Percentiles rank a stretch among this genome's conserved stretches.
Conservation (phyloP, 768 basidiomycete species). For the Phylloporus arenicola region DNA sequence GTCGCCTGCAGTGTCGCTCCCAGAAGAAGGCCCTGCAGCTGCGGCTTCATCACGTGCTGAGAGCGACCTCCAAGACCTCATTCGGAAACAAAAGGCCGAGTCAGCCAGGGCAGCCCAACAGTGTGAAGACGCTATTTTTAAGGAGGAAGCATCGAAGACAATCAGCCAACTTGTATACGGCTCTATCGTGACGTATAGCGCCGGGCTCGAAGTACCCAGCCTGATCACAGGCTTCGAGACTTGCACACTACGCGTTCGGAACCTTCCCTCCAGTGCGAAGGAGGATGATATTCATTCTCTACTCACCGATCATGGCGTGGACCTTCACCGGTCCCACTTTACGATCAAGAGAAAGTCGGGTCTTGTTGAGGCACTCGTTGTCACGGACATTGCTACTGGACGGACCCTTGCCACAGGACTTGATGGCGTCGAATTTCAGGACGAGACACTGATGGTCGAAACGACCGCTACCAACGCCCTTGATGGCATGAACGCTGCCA, state of each 20-base stretch:
- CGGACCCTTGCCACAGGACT: conserved; percentile 38
- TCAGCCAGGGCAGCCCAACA: conserved; percentile 8
- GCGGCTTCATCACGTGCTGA: background rate
- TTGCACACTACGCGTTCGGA: conserved; percentile 41
- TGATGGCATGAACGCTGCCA: conserved; percentile 39
- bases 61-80: background rate
- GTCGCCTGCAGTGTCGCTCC: background rate
- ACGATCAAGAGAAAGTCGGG: conserved; percentile 27
- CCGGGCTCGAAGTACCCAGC: conserved; percentile 43
- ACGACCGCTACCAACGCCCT: conserved; percentile 35
- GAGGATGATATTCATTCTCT: conserved; percentile 38
- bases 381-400: conserved; percentile 39
- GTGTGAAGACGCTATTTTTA: conserved; percentile 8
- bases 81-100: conserved; percentile 11
- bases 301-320: conserved; percentile 40
- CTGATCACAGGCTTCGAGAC: conserved; percentile 50
- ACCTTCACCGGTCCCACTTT: conserved; percentile 31
- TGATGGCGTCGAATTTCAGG: conserved; percentile 45
- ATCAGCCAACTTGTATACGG: conserved; percentile 42
- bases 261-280: conserved; percentile 39
- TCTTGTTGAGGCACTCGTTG: conserved; percentile 38
- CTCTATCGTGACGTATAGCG: conserved; percentile 44
- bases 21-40: background rate
- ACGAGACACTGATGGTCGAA: conserved; percentile 39
- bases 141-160: conserved; percentile 39